A percentile compares a stretch with the other conserved stretches of the same genome.
Evolutionary conservation across 805 yeast species (phyloP).

Genomic region (Peterozyma xylosa): DNA sequence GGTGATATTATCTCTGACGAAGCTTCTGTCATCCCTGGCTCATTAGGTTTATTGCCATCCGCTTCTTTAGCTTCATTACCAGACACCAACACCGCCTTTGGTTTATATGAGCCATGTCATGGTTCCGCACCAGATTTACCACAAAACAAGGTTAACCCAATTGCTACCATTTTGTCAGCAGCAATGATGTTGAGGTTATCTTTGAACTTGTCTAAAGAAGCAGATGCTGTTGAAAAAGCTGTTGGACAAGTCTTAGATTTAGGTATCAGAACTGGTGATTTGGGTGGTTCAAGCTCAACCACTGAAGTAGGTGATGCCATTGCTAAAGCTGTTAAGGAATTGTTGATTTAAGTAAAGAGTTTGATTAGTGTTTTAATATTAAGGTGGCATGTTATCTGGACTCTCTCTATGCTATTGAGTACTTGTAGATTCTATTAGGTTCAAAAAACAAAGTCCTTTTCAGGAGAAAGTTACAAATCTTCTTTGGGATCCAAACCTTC

Average conservation of each 20-base stretch:
- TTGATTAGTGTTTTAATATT: too few species aligned
- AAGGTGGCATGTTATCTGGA: too few species aligned
- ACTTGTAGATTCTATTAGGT: too few species aligned
- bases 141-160: constrained; percentile 83
- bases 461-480: too few species aligned
- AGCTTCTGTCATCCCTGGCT: constrained; percentile 97
- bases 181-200: constrained; percentile 97
- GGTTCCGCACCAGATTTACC: constrained; percentile 97
- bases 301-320: constrained; percentile 92
- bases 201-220: constrained; percentile 75
- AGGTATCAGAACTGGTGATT: constrained; percentile 87
- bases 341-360: constrained; percentile 25
- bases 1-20: constrained; percentile 98
- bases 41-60: constrained; percentile 91
- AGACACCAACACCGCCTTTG: constrained; percentile 89
- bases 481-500: too few species aligned
- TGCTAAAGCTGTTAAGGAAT: constrained; percentile 59
- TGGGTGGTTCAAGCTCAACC: constrained; percentile 80
- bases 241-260: constrained; percentile 74
- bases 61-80: constrained; percentile 97
- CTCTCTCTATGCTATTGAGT: too few species aligned
- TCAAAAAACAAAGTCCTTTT: too few species aligned
- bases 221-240: constrained; percentile 82
- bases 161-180: constrained; percentile 90
- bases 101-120: constrained; percentile 96